Percentiles rank a stretch among this genome's conserved stretches.
These are phyloP conservation scores for Mycena polygramma DNA, from an alignment of 768 basidiomycete genomes.

Conservation along the genomic window DNA sequence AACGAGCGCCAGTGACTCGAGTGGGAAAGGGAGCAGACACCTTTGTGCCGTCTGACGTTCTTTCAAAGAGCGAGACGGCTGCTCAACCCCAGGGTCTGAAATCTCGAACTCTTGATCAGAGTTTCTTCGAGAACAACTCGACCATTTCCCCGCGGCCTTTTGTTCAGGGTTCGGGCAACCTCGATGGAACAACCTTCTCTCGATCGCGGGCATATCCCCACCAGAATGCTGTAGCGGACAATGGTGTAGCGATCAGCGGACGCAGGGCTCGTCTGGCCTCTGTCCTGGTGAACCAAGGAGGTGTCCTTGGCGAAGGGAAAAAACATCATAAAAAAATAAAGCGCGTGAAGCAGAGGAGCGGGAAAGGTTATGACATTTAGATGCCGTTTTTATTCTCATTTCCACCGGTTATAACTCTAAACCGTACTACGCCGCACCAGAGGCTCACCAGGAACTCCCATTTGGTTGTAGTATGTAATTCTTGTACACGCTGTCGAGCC, in stretches of 20 bases:
- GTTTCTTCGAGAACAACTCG: constrained; percentile 80
- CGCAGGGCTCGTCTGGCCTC: constrained; percentile 57
- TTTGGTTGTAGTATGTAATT: no score
- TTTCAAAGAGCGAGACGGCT: constrained; percentile 42
- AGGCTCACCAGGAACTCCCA: no score
- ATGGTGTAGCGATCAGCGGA: constrained; percentile 74
- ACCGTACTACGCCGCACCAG: no score
- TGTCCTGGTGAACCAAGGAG: constrained; percentile 56
- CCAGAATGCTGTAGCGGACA: constrained; percentile 82
- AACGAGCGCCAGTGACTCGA: constrained; percentile 88
- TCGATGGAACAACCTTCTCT: constrained; percentile 70
- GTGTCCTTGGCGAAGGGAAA: constrained; percentile 63
- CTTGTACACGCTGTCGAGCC: no score
- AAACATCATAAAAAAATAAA: constrained; percentile 90
- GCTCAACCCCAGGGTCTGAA: constrained; percentile 60
- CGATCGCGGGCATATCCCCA: constrained; percentile 83
- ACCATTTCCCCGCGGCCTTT: constrained; percentile 71
- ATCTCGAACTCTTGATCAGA: constrained; percentile 79
- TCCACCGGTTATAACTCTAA: no score
- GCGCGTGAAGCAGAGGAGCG: constrained; percentile 89
- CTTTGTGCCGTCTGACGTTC: constrained; percentile 65
- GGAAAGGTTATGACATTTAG: constrained; percentile 85
- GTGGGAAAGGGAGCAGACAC: constrained; percentile 90
- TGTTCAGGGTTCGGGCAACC: constrained; percentile 65
- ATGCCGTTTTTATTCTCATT: not conserved